Evolutionary conservation across 495 filamentous ascomycete genomes (phyloP), one percentile per base, ranked within the genome.

Genomic region (Penicillium canescens): DNA sequence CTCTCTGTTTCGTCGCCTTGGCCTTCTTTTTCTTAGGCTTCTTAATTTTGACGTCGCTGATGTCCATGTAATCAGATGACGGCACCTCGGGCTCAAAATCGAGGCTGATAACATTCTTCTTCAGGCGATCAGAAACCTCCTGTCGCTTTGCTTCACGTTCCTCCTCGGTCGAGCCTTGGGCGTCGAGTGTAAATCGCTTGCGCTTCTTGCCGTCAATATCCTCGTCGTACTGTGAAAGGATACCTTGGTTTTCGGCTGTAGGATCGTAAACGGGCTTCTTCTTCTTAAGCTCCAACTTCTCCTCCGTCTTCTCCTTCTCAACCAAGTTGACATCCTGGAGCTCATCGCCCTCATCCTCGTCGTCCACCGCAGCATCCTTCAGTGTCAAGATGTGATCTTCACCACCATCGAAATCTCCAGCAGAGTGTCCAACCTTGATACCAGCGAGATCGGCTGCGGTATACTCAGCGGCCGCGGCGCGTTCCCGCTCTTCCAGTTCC

Each of bases 11-110:
- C 10, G 88, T 91, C 37, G 86, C 78, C 61, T 90, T 91, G 7
- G 81, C 75, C 74, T 94, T 96, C 74, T 90, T 94, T 77, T 93
- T 97, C 70, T 95, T 97, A 3, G 91, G 87, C 70, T 97, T 97
- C 71, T 87, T 89, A 53, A 96, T 80, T 68, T 95, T 97, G 60
- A 96, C 75, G 59, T 93, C 88, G 18, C 86, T 87, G 36, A 86
- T 68, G 54, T 96, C 92, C 64, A 92, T 78, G 67, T 97, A 98
- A 71, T 98, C 94, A 14, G 92, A 96, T 6, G 74, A 67, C 3
- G 85, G 82, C 7, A 82, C 81, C 62, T 85, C 85, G 57, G 73
- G 69, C 10, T 86, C 75, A 43, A 89, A 76, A 61, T 96, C 91
- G 35, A 98, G 78, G 57, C 82, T 93, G 62, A 96, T 82, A 36